phyloP scores from a whole-genome alignment of 805 yeast species.

The Barnettozyma sp. region DNA sequence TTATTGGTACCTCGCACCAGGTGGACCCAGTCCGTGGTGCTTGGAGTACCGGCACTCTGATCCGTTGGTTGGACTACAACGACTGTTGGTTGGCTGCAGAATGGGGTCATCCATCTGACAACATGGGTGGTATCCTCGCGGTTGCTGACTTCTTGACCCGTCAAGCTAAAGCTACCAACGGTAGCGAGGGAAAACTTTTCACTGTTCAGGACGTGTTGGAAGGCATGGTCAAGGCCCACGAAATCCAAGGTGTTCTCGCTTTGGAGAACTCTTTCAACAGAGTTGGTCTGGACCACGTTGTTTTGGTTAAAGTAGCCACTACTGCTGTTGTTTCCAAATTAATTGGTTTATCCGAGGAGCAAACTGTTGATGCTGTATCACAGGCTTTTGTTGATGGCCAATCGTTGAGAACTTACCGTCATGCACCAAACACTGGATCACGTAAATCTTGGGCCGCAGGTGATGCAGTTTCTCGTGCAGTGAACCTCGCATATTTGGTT shows the following conservation, averaged over 20 bases:
- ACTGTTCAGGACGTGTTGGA: constrained; percentile 45
- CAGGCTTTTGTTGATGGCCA: constrained; percentile 61
- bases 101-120: constrained; percentile 64
- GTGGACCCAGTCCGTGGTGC: constrained; percentile 55
- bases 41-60: constrained; percentile 48
- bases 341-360: constrained; percentile 43
- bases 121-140: constrained; percentile 51
- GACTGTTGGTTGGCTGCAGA: constrained; percentile 67
- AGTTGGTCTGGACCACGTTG: constrained; percentile 55
- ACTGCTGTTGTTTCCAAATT: constrained; percentile 52
- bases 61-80: constrained; percentile 56
- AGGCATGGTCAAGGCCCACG: constrained; percentile 58
- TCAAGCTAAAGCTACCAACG: constrained; percentile 31
- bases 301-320: constrained; percentile 52
- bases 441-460: constrained; percentile 67
- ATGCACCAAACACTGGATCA: constrained; percentile 57
- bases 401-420: constrained; percentile 52
- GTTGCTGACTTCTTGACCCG: constrained; percentile 52
- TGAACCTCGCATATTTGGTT: constrained; percentile 46
- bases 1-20: constrained; percentile 44
- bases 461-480: constrained; percentile 54
- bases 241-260: constrained; percentile 54
- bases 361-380: constrained; percentile 48
- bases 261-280: constrained; percentile 52
- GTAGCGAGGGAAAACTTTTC: constrained; percentile 36